A percentile compares a stretch with the other conserved stretches of the same genome.
These are phyloP conservation scores for Phytophthora pseudosyringae DNA, from an alignment of 352 stramenopile species.

Conservation along the genomic window DNA sequence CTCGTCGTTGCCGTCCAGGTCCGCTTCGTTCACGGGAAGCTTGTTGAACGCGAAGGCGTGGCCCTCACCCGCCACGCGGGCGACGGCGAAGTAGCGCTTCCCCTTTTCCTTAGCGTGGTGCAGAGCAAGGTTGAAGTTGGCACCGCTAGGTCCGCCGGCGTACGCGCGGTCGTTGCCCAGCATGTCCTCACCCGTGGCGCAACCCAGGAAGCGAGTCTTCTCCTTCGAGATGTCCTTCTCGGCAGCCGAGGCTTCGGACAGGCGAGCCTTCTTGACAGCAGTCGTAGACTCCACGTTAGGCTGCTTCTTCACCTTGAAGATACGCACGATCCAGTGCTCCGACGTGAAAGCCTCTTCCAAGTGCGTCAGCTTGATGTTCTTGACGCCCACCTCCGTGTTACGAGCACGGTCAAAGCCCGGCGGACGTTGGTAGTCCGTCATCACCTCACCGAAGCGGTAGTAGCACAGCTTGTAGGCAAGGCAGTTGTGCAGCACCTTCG, in stretches of 20 bases:
- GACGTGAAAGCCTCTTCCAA: conserved; percentile 95
- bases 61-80: conserved; percentile 76
- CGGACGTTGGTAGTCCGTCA: conserved; percentile 83
- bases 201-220: conserved; percentile 87
- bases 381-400: conserved; percentile 89
- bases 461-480: conserved; percentile 95
- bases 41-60: conserved; percentile 93
- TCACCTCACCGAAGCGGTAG: conserved; percentile 92
- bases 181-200: conserved; percentile 82
- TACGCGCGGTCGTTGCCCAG: conserved; percentile 90
- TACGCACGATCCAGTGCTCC: conserved; percentile 96
- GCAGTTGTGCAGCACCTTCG: conserved; percentile 90
- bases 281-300: conserved; percentile 81
- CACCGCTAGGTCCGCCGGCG: conserved; percentile 82
- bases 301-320: conserved; percentile 94
- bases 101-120: conserved; percentile 82
- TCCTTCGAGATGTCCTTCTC: conserved; percentile 72
- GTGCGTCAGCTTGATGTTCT: conserved; percentile 91
- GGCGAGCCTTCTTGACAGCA: conserved; percentile 64
- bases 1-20: conserved; percentile 81
- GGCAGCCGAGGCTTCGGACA: conserved; percentile 52
- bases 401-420: conserved; percentile 88
- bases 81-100: conserved; percentile 91
- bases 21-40: conserved; percentile 62
- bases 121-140: conserved; percentile 91